Percentiles rank a stretch among this genome's conserved stretches.
Conservation (phyloP, 2,329 filamentous ascomycete genomes). For the Aspergillus ochraceus region DNA sequence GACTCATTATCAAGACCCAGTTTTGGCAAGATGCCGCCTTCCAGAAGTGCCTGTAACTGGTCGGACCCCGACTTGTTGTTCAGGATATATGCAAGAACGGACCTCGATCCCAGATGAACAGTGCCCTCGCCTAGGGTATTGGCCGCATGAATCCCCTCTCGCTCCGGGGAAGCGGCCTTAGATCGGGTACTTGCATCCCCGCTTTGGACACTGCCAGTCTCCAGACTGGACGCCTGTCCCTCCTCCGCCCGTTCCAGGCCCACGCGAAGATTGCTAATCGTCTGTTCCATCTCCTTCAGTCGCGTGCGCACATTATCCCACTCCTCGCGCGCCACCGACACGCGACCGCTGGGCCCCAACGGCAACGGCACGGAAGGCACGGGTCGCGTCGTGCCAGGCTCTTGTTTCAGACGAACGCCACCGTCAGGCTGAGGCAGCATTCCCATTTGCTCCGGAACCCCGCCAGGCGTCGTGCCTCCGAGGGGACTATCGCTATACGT, state of each 20-base stretch:
- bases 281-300: constrained; percentile 45
- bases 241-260: constrained; percentile 41
- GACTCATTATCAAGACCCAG: constrained; percentile 65
- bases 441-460: constrained; percentile 10
- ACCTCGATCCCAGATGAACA: constrained; percentile 62
- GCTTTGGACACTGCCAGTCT: constrained; percentile 34
- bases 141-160: constrained; percentile 60
- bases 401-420: constrained; percentile 25
- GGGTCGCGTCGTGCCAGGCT: constrained; percentile 16
- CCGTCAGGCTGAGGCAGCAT: constrained; percentile 20
- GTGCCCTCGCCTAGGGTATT: constrained; percentile 62
- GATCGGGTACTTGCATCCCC: constrained; percentile 31
- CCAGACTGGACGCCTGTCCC: constrained; percentile 21
- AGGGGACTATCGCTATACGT: constrained; percentile 23
- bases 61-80: constrained; percentile 53
- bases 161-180: constrained; percentile 38
- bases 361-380: constrained; percentile 7
- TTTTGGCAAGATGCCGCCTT: constrained; percentile 62
- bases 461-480: constrained; percentile 10
- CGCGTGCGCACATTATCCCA: constrained; percentile 46
- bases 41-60: constrained; percentile 55
- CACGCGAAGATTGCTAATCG: constrained; percentile 39
- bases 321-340: constrained; percentile 44
- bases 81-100: constrained; percentile 61
- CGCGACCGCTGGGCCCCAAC: constrained; percentile 21